Evolutionary conservation across 1,284 basidiomycete genomes (phyloP), one percentile per base, ranked within the genome.

Genomic region (Wolfiporia cocos): DNA sequence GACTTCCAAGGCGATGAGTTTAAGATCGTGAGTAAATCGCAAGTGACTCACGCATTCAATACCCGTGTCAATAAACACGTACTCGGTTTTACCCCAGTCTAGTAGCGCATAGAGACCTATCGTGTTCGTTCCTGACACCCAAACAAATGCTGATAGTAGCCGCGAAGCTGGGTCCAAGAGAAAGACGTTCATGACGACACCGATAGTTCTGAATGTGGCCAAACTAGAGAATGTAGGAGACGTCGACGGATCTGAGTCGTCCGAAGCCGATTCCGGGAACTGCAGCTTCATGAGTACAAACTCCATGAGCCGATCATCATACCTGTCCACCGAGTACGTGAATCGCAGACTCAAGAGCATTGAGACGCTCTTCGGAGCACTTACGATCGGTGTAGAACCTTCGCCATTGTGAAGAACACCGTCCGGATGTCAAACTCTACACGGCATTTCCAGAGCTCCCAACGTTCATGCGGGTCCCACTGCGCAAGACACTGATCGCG

Each of bases 401-500:
- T 79, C 2, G 82, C 82, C 81, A 86, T 84, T 0, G 78, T 81
- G 53, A 86, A 84, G 56, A 76, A 86, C 22, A 84, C 82, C 1
- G 76, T 74, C 46, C 77, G 64, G 48, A 78, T 72, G 28, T 83
- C 81, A 53, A 83, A 85, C 54, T 85, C 82, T 9, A 86, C 81
- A 10, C 82, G 63, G 49, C 81, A 85, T 52, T 86, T 86, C 83
- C 81, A 85, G 6, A 86, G 55, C 51, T 84, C 79, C 81, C 81
- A 85, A 17, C 75, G 68, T 40, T 73, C 70, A 4, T 70, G 69
- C 2, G 80, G 81, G 39, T 74, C 73, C 81, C 83, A 85, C 41
- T 81, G 72, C 1, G 79, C 79, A 2, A 83, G 66, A 46, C 73
- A 75, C 3, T 59, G 54, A 41, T 83, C 74, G 2, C 68, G 67